Base-by-base conservation (phyloP, 805 yeast genomes). In the Metschnikowia orientalis region DNA sequence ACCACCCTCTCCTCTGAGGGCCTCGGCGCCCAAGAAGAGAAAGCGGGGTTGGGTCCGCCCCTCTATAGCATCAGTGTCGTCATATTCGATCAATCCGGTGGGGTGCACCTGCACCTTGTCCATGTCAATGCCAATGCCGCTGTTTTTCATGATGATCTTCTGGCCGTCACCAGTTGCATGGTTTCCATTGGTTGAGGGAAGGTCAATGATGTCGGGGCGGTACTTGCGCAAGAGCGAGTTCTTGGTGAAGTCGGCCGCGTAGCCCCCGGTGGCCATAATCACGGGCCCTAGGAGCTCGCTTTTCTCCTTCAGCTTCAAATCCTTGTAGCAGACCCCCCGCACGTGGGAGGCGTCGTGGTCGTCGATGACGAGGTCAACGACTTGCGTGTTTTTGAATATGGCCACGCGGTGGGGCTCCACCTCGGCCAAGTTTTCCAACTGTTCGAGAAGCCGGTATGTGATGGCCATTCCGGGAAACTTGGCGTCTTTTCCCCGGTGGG, bases 401-500 rank as follows among this genome's bases (percentile, higher is more conserved):
- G 27, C 37, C 11, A 54, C 48, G 14, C 77, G 48, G 11, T 58
- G 47, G 2, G 77, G 75, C 35, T 70, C 64, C 8, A 32, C 26
- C 8, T 27, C 37, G 4, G 50, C 50, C 42, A 45, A 34, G 17
- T 41, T 37, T 32, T 45, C 50, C 24, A 45, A 31, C 14, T 37
- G 36, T 28, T 45, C 50, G 10, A 45, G 40, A 16, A 44, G 54
- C 7, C 67, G 65, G 42, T 73, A 75, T 3, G 81, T 74, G 32
- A 78, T 75, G 6, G 83, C 79, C 73, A 73, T 74, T 1, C 83
- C 84, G 2, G 83, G 83, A 32, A 77, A 76, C 39, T 72, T 66
- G 12, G 77, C 70, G 40, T 75, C 81, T 30, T 74, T 71, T 1
- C 94, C 89, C 46, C 94, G 70, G 54, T 85, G 95, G 1, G 95